Evolutionary conservation across 495 filamentous ascomycete species (phyloP).

Genomic region (Lasiosphaeria hispida): DNA sequence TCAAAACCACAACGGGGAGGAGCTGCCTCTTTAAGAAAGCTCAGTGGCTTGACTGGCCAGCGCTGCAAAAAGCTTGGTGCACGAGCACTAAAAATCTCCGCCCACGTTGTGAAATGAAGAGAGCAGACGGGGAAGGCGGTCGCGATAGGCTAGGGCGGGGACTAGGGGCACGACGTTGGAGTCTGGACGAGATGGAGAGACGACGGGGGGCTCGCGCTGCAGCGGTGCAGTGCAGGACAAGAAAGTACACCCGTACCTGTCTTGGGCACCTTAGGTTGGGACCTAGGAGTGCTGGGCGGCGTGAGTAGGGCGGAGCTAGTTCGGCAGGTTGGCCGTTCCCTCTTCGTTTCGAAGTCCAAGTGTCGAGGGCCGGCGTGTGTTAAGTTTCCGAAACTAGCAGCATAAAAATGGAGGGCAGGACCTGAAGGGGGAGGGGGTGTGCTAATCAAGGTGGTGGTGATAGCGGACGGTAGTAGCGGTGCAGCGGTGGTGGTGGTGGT

Average conservation of each 20-base stretch:
- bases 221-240: neutral
- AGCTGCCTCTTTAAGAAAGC: conserved; percentile 18
- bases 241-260: conserved; percentile 25
- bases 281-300: conserved; percentile 14
- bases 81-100: conserved; percentile 29
- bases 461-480: conserved; percentile 5
- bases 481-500: conserved; percentile 1
- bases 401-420: conserved; percentile 23
- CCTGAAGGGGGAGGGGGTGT: conserved; percentile 3
- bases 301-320: conserved; percentile 24
- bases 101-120: conserved; percentile 25
- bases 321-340: conserved; percentile 25
- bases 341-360: conserved; percentile 28
- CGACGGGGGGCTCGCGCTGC: no score
- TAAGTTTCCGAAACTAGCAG: conserved; percentile 30
- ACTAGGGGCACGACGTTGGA: conserved; percentile 12
- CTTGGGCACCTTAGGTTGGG: conserved; percentile 4
- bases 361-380: conserved; percentile 23
- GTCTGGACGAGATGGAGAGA: conserved; percentile 13
- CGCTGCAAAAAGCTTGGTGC: conserved; percentile 27
- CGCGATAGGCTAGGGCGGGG: conserved; percentile 15
- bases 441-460: neutral
- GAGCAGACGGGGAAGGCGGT: conserved; percentile 9
- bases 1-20: conserved; percentile 19
- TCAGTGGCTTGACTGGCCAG: conserved; percentile 20